Evolutionary conservation across 331 rosid species (phyloP), one percentile per base, ranked within the genome.

Genomic region (Phaseolus coccineus): DNA sequence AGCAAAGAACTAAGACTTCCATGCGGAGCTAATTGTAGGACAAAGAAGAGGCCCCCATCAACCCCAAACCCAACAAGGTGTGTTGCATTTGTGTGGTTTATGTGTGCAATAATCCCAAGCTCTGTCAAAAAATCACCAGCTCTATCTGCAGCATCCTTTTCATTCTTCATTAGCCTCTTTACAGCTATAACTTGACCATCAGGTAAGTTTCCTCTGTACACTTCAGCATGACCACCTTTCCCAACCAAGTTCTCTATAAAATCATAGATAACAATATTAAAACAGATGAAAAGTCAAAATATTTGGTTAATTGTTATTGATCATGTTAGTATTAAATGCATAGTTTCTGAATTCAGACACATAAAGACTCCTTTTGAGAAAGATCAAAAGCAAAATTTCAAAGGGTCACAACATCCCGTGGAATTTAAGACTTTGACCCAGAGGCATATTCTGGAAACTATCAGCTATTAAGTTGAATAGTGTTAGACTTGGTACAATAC

Each of bases 151-250:
- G 85, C 81, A 24, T 91, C 94, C 62, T 79, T 89, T 31, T 88
- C 94, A 2, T 85, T 87, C 79, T 84, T 91, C 88, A 78, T 90
- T 16, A 96, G 85, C 87, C 90, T 90, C 86, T 93, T 96, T 4
- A 96, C 90, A 10, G 99, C 99, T 61, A 96, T 90, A 13, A 88
- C 37, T 82, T 89, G 87, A 52, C 98, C 98, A 77, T 91, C 88
- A 0, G 84, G 24, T 77, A 96, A 77, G 51, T 37, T 16, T 14
- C 99, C 99, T 80, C 71, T 91, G 87, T 89, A 96, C 35, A 96
- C 99, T 84, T 91, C 98, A 22, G 99, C 99, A 74, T 96, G 96
- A 33, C 99, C 99, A 62, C 99, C 99, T 87, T 86, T 83, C 12
- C 99, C 99, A 37, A 96, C 69, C 87, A 91, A 19, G 87, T 93